Conservation (phyloP, 2,329 filamentous ascomycete species). For the Aphanoascus verrucosus region DNA sequence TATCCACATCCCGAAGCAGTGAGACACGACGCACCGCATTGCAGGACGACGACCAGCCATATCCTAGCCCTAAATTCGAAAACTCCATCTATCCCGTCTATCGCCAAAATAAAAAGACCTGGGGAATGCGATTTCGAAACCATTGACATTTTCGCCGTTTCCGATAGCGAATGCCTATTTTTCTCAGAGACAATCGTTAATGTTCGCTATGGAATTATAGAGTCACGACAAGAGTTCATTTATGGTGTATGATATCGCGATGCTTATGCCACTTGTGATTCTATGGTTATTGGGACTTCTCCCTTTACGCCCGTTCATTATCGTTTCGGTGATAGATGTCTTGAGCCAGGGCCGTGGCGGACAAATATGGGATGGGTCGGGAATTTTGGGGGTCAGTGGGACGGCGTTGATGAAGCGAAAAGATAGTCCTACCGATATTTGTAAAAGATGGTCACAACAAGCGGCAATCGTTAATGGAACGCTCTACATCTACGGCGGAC, state of each 20-base stretch:
- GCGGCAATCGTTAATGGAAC: constrained; percentile 62
- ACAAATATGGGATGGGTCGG: not conserved
- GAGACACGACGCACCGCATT: constrained; percentile 6
- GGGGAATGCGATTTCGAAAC: not conserved
- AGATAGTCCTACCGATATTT: constrained; percentile 46
- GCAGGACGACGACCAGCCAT: constrained; percentile 3
- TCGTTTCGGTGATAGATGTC: constrained; percentile 22
- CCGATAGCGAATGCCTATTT: not conserved
- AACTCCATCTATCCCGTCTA: not conserved
- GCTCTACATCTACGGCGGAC: constrained; percentile 64
- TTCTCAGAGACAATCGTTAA: not conserved
- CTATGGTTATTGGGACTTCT: not conserved
- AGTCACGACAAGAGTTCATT: not conserved
- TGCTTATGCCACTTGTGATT: not conserved
- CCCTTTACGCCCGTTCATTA: not conserved
- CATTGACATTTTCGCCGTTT: not conserved
- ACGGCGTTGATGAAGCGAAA: constrained; percentile 16
- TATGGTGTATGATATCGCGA: not conserved
- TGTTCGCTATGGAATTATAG: not conserved
- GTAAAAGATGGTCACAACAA: constrained; percentile 57
- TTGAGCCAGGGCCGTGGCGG: not conserved
- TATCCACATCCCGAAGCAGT: not conserved
- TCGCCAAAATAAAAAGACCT: not conserved
- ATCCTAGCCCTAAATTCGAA: not conserved
- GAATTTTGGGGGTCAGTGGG: not conserved